Conservation (phyloP, 2,329 filamentous ascomycete species). For the Piedraia hortae region DNA sequence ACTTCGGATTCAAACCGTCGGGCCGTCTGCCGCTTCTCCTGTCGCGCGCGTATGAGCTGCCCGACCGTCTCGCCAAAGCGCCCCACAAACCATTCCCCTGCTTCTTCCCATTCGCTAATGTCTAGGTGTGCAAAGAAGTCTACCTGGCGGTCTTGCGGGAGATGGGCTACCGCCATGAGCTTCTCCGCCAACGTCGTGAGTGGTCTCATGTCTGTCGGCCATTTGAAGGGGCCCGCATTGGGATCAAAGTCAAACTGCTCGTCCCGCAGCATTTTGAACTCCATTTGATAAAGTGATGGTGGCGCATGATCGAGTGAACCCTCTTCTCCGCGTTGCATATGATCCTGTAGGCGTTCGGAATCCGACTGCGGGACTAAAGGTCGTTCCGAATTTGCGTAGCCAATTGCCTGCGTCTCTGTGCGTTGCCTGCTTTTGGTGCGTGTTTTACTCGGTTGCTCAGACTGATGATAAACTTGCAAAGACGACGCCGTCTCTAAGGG, state of each 20-base stretch:
- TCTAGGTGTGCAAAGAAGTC: constrained; percentile 24
- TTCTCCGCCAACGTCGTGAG: constrained; percentile 5
- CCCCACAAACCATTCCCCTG: constrained; percentile 31
- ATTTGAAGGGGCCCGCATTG: constrained; percentile 1
- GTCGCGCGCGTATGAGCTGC: constrained; percentile 24
- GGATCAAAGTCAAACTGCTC: constrained; percentile 9
- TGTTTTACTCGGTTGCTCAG: no score
- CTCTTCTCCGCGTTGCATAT: constrained; percentile 32
- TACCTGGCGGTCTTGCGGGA: constrained; percentile 14
- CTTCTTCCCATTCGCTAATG: constrained; percentile 31
- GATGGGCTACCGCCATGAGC: constrained; percentile 3
- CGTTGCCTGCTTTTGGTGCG: no score
- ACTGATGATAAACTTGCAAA: no score
- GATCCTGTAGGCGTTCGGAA: constrained; percentile 57
- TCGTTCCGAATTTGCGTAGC: no score
- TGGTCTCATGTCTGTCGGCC: not conserved
- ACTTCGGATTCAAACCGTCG: constrained; percentile 27
- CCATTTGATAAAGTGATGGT: constrained; percentile 7
- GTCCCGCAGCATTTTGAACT: constrained; percentile 7
- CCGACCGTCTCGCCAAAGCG: constrained; percentile 24
- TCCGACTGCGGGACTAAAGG: no score
- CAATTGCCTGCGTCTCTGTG: no score
- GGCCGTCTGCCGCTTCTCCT: constrained; percentile 25
- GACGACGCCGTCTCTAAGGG: no score
- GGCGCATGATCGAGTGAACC: constrained; percentile 8